A percentile compares a stretch with the other conserved stretches of the same genome.
These are phyloP conservation scores for Penicillium aurantiogriseum DNA, from an alignment of 2,329 filamentous ascomycete species.

Conservation along the genomic window DNA sequence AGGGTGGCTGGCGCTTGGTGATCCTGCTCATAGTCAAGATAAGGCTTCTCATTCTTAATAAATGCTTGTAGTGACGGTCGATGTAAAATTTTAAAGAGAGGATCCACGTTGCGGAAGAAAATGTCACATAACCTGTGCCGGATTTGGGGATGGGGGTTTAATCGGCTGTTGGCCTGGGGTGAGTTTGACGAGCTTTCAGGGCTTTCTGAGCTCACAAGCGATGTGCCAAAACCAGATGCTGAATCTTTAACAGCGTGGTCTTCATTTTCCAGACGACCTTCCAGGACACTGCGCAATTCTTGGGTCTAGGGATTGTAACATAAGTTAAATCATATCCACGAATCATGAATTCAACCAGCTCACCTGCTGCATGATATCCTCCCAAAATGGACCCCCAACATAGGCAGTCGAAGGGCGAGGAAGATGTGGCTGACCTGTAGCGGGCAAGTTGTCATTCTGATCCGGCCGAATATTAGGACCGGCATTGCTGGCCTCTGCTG, in stretches of 20 bases:
- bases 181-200: conserved; percentile 14
- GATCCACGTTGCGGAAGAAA: conserved; percentile 31
- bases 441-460: not conserved
- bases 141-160: conserved; percentile 12
- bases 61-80: conserved; percentile 28
- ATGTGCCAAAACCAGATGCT: conserved; percentile 9
- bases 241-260: conserved; percentile 7
- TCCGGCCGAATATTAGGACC: conserved; percentile 10
- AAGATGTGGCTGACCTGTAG: conserved; percentile 8
- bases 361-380: conserved; percentile 29
- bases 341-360: not conserved
- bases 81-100: conserved; percentile 35
- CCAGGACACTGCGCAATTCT: conserved; percentile 23
- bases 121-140: conserved; percentile 25
- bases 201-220: conserved; percentile 18
- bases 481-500: not conserved
- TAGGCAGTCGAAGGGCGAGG: conserved; percentile 18
- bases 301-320: conserved; percentile 9
- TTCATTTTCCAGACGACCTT: conserved; percentile 20
- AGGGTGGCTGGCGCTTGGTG: conserved; percentile 29
- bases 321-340: not conserved
- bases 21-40: conserved; percentile 31
- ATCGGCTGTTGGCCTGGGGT: conserved; percentile 7
- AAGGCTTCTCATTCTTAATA: conserved; percentile 27
- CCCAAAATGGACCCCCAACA: conserved; percentile 27